Base-by-base conservation (phyloP, 345 rosid species). In the Physaria fendleri region DNA sequence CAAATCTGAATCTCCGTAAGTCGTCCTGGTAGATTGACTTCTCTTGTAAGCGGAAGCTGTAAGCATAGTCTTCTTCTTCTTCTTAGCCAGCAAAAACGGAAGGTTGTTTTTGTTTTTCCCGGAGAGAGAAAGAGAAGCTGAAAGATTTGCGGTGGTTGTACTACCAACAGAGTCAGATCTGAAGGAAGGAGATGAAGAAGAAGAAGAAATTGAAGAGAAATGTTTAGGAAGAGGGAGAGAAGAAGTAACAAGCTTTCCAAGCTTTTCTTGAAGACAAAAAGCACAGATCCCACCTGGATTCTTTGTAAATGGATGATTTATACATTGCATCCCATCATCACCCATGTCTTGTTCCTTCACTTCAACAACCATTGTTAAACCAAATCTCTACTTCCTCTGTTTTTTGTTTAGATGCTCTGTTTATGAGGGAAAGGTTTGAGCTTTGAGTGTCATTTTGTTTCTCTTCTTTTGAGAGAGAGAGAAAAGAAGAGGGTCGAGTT, bases 261-360 rank as follows among this genome's bases (percentile, higher is more conserved):
- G 90, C 81, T 90, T 89, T 30, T 93, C 99, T 56, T 93, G 96
- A 33, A 93, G 97, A 64, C 99, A 93, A 70, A 90, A 83, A 45
- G 96, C 99, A 71, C 99, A 93, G 83, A 93, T 87, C 72, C 99
- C 99, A 45, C 96, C 97, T 29, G 91, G 88, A 82, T 93, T 89
- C 62, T 74, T 81, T 0, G 82, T 79, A 25, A 76, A 81, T 27
- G 90, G 94, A 71, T 89, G 97, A 39, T 85, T 79, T 65, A 77
- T 65, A 62, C 99, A 71, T 51, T 82, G 87, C 88, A 82, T 87
- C 0, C 95, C 96, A 63, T 89, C 96, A 63, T 89, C 96, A 1
- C 85, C 88, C 78, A 81, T 71, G 25, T 89, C 95, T 51, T 71
- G 71, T 4, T 83, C 95, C 5, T 51, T 71, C 78, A 1, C 73